Conservation (phyloP, 306 rosid species). For the Vigna radiata region DNA sequence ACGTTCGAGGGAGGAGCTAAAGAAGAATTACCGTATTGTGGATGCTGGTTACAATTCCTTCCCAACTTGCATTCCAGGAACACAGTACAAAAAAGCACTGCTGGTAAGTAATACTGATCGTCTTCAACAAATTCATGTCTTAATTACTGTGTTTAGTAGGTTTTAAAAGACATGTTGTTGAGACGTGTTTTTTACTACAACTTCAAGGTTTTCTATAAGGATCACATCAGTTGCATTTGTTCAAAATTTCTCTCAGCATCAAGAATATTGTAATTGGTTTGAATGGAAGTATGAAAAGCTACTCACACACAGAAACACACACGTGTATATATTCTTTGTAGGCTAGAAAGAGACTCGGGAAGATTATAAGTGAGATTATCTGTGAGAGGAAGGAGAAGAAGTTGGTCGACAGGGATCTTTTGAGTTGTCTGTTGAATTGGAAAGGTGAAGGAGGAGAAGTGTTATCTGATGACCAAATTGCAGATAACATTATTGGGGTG, state of each 20-base stretch:
- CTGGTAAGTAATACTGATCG: slow-evolving; percentile 48
- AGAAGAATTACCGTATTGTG: slow-evolving; percentile 63
- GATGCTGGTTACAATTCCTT: slow-evolving; percentile 88
- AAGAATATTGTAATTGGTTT: no score
- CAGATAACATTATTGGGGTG: slow-evolving; percentile 89
- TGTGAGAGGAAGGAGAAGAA: slow-evolving; percentile 71
- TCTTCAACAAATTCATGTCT: background rate
- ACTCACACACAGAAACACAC: background rate
- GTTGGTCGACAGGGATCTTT: slow-evolving; percentile 59
- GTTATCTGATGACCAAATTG: slow-evolving; percentile 72
- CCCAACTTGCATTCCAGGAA: slow-evolving; percentile 74
- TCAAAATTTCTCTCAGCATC: no score
- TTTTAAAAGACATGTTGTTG: background rate
- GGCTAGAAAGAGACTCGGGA: slow-evolving; percentile 78
- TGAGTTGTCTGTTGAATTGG: slow-evolving; percentile 71
- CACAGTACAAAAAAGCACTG: slow-evolving; percentile 72
- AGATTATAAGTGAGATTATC: slow-evolving; percentile 67
- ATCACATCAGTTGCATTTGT: background rate
- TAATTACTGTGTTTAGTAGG: background rate
- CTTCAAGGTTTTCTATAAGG: background rate
- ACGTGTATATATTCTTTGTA: background rate
- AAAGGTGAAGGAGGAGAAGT: slow-evolving; percentile 60
- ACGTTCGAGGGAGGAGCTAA: slow-evolving; percentile 62
- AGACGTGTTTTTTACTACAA: background rate
- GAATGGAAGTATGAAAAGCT: background rate